These are phyloP conservation scores for Sanghuangporus sanghuang DNA, from an alignment of 1,284 basidiomycete genomes.

Conservation along the genomic window DNA sequence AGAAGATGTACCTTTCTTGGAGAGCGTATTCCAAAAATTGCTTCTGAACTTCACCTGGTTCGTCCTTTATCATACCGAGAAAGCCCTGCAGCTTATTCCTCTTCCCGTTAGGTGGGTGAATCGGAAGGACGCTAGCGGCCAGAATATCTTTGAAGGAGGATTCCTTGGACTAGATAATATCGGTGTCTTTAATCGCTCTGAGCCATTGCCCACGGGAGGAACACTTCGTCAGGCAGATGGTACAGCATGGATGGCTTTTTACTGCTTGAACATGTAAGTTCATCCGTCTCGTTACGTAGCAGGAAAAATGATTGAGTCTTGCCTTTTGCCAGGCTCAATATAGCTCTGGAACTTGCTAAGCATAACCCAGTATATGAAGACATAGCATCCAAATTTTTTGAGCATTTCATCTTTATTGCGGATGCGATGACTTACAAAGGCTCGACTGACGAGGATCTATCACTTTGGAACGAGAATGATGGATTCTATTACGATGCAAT, in stretches of 20 bases:
- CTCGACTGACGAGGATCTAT: conserved; percentile 64
- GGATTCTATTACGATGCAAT: conserved; percentile 99
- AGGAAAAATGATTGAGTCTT: neutral
- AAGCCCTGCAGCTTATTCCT: neutral
- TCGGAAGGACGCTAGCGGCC: conserved; percentile 90
- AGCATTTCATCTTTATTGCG: conserved; percentile 95
- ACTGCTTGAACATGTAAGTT: conserved; percentile 86
- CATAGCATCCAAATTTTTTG: conserved; percentile 98
- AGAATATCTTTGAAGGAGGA: conserved; percentile 97
- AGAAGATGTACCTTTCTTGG: conserved; percentile 90
- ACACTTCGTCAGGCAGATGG: conserved; percentile 93
- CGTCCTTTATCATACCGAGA: conserved; percentile 19
- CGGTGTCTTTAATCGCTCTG: conserved; percentile 96
- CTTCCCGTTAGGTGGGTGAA: conserved; percentile 84
- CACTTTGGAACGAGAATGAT: conserved; percentile 94
- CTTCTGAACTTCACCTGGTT: conserved; percentile 96
- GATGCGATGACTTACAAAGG: conserved; percentile 94
- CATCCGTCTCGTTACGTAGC: neutral
- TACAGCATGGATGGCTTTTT: conserved; percentile 99
- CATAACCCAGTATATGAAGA: conserved; percentile 98
- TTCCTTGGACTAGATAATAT: conserved; percentile 99
- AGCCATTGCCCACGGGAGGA: conserved; percentile 91
- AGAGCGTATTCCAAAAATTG: conserved; percentile 97
- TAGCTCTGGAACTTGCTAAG: conserved; percentile 95
- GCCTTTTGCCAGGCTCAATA: conserved; percentile 68